These are phyloP conservation scores for Rhododendron kiyosumense DNA, from an alignment of 148 eudicot species.

Conservation along the genomic window DNA sequence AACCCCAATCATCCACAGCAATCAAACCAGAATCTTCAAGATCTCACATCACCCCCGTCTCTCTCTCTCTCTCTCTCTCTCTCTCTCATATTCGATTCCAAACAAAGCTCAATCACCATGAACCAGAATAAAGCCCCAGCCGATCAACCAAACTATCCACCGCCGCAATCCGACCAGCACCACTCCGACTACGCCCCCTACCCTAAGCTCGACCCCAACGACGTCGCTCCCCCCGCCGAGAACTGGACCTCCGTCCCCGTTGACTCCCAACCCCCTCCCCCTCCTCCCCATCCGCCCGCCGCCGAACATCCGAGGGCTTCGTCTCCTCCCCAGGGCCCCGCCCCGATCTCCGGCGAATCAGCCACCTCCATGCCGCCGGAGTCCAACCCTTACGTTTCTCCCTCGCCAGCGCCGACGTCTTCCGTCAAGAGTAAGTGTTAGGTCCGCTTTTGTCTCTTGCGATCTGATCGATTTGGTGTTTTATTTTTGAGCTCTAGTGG, in stretches of 20 bases:
- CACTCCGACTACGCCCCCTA: constrained; percentile 56
- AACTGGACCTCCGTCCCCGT: constrained; percentile 24
- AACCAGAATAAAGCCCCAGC: neutral
- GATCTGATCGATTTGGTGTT: neutral
- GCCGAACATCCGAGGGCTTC: constrained; percentile 3
- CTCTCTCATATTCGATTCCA: neutral
- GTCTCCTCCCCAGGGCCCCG: constrained; percentile 11
- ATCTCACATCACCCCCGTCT: neutral
- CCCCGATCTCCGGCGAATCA: constrained; percentile 8
- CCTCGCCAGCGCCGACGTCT: constrained; percentile 49
- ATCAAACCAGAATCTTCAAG: neutral
- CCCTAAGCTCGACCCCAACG: constrained; percentile 69
- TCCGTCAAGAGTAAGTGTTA: constrained; percentile 40
- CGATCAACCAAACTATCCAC: neutral
- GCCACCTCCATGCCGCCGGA: constrained; percentile 75
- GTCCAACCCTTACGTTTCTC: constrained; percentile 74
- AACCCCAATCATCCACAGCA: neutral
- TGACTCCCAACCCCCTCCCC: constrained; percentile 20
- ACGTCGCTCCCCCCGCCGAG: constrained; percentile 55
- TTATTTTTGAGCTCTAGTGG: neutral
- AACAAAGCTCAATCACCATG: neutral
- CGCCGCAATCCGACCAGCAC: constrained; percentile 20
- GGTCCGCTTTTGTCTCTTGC: neutral
- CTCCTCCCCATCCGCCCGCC: neutral
- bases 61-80: neutral